A percentile compares a stretch with the other conserved stretches of the same genome.
Evolutionary conservation across 306 rosid species (phyloP).

Genomic region (Citrullus mucosospermus): DNA sequence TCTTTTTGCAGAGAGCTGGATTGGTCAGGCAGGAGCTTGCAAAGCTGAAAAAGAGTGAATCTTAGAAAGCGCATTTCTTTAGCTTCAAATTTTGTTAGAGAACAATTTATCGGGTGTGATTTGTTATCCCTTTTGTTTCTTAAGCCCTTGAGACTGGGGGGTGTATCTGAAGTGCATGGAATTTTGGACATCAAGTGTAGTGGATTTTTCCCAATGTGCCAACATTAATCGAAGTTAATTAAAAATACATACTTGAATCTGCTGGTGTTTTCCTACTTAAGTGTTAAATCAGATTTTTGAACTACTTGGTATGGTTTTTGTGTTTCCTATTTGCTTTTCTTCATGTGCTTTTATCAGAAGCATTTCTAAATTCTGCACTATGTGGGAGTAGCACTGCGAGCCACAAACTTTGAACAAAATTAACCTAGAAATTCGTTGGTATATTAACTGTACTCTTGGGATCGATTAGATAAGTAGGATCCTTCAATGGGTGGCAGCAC

Average conservation of each 20-base stretch:
- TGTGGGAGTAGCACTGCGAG: too few species aligned
- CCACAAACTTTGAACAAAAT: too few species aligned
- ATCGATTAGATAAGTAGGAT: too few species aligned
- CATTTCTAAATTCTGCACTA: too few species aligned
- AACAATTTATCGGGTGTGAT: neutral
- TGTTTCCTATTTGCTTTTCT: neutral
- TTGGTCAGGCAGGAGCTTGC: slow-evolving; percentile 72
- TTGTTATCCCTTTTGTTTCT: neutral
- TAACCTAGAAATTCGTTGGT: too few species aligned
- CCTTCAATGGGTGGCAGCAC: slow-evolving; percentile 19
- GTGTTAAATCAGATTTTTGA: neutral
- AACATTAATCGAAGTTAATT: neutral
- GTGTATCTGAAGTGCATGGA: neutral
- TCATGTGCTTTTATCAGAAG: too few species aligned
- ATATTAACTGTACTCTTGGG: too few species aligned
- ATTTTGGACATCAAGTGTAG: neutral
- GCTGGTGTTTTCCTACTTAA: neutral
- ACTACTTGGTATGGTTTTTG: neutral
- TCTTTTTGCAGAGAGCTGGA: slow-evolving; percentile 61
- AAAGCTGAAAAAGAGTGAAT: slow-evolving; percentile 47
- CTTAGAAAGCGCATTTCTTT: slow-evolving; percentile 11
- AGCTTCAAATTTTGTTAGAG: neutral
- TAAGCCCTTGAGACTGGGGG: neutral
- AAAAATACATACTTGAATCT: neutral
- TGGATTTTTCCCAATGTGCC: neutral